Evolutionary conservation across 2,329 filamentous ascomycete genomes (phyloP), one percentile per base, ranked within the genome.

Genomic region (Fusarium mexicanum): DNA sequence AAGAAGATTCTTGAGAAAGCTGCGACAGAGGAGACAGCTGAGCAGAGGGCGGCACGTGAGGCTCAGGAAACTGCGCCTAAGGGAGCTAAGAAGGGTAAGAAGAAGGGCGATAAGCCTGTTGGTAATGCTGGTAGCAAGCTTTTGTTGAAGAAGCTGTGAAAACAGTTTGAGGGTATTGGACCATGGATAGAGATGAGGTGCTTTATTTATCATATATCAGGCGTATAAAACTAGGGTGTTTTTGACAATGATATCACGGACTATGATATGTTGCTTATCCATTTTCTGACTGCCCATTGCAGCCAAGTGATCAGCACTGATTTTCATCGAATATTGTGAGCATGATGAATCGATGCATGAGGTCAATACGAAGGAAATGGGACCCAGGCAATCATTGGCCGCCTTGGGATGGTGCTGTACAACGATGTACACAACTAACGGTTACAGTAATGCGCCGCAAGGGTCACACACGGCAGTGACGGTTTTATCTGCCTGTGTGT

Each of bases 1-100:
- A 93, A 91, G 86, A 91, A 92, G 84, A 84, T 85, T 69, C 84
- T 98, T 64, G 87, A 94, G 79, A 90, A 89, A 80, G 92, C 92
- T 16, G 91, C 92, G 5, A 87, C 82, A 51, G 88, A 88, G 77
- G 89, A 87, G 84, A 90, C 85, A 26, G 79, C 83, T 10, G 86
- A 87, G 79, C 89, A 89, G 80, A 87, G 85, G 79, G 84, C 83
- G 2, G 86, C 81, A 77, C 87, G 84, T 55, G 86, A 87, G 75
- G 87, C 85, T 40, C 86, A 86, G 48, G 85, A 84, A 60, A 82
- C 84, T 47, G 82, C 83, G 38, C 73, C 85, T 73, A 87, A 89
- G 76, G 80, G 80, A 24, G 79, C 73, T 13, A 85, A 81, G 80
- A 84, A 81, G 80, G 80, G 80, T 43, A 84, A 84, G 74, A 85